Evolutionary conservation across 2,329 filamentous ascomycete genomes (phyloP), one percentile per base, ranked within the genome.

Genomic region (Colletotrichum incanum): DNA sequence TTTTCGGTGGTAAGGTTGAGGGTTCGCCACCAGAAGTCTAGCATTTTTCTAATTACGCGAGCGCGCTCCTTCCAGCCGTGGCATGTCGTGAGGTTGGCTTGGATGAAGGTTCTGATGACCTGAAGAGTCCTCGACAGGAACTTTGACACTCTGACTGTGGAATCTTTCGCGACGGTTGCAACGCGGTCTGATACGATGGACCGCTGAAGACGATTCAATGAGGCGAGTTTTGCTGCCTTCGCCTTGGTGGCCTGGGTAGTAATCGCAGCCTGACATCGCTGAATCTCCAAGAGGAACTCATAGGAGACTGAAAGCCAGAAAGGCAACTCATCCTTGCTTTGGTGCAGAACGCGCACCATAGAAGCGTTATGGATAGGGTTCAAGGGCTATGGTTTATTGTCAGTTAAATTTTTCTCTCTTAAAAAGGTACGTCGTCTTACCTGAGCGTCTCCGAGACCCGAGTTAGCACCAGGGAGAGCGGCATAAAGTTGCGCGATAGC

Each of bases 321-420:
- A 72, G 73, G 82, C 76, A 77, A 79, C 62, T 77, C 74, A 16
- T 76, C 75, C 4, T 76, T 72, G 20, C 84, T 79, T 9, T 59
- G 64, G 14, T 70, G 65, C 39, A 90, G 77, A 3, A 90, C 76
- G 7, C 83, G 81, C 3, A 88, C 79, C n/a, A 90, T 78, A 2
- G 85, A 83, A 2, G 85, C 84, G 75, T 93, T 92, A 73, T 89
- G 86, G 23, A 92, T 79, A 16, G 90, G 86, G 74, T 92, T 89
- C 11, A 92, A 78, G 3, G 90, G 87, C 83, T 90, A 74, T 59
- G 37, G 23, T 28, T 45, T 1, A 41, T 58, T 56, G 72, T 69
- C 28, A 69, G 67, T 74, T 63, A 73, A 66, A 66, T 5, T 73
- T 56, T 41, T 20, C 37, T 28, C 60, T 5, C 26, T 16, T 2